Evolutionary conservation across 192 early-diverging fungal genomes (phyloP).

Genomic region (Coemansia sp.): DNA sequence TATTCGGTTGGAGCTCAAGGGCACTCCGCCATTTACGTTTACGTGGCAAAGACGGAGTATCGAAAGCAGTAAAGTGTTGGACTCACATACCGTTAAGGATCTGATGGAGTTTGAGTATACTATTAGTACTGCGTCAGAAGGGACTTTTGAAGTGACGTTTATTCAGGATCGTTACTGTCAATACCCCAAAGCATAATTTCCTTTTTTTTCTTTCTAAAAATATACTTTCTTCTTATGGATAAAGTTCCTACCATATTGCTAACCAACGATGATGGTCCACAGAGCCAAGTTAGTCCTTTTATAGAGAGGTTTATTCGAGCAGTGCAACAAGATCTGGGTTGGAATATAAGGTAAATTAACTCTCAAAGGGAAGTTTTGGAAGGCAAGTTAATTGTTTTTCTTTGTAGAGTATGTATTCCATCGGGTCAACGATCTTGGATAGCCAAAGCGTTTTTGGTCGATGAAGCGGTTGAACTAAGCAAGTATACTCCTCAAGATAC

Average conservation of each 20-base stretch:
- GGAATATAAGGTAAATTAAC: constrained; percentile 15
- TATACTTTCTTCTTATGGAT: background rate
- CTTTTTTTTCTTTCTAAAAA: background rate
- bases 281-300: constrained; percentile 28
- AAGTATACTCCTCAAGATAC: constrained; percentile 4
- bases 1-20: constrained; percentile 60
- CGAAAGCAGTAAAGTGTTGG: constrained; percentile 23
- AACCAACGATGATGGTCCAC: constrained; percentile 29
- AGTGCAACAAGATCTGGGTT: constrained; percentile 8
- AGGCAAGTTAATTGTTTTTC: background rate
- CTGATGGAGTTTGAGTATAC: constrained; percentile 48
- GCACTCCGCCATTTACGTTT: constrained; percentile 67
- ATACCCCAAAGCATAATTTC: constrained; percentile 54
- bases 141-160: constrained; percentile 62
- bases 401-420: constrained; percentile 28
- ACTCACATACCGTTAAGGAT: constrained; percentile 59
- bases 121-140: constrained; percentile 59
- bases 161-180: constrained; percentile 63
- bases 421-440: constrained; percentile 26
- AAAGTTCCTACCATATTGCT: constrained; percentile 1
- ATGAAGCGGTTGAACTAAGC: constrained; percentile 12
- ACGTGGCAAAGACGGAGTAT: constrained; percentile 56
- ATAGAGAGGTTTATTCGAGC: constrained; percentile 20
- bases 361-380: background rate
- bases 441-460: constrained; percentile 32